Evolutionary conservation across 2,329 filamentous ascomycete genomes (phyloP), one percentile per base, ranked within the genome.

Genomic region (Xylaria sp.): DNA sequence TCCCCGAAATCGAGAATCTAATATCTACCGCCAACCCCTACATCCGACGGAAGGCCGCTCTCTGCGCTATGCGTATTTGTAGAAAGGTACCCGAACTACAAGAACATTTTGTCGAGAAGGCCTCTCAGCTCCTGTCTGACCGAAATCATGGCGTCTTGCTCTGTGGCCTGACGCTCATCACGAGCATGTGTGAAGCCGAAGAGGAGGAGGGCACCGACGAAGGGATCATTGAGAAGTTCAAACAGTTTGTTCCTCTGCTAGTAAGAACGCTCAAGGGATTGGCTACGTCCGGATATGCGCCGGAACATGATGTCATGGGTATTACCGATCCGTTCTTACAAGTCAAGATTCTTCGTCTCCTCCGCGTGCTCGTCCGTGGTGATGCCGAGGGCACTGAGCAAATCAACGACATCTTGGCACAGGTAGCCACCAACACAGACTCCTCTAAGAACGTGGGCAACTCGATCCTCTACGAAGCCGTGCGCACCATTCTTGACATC

Each of bases 11-110:
- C 79, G 97, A 99, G 81, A 93, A 88, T 69, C 89, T 98, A 58
- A 85, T 99, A 72, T 92, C 94, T 49, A 97, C 94, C 58, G 91
- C 94, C 62, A 99, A 99, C 80, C 96, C 96, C n/a, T 99, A 99
- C 79, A 97, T 99, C 78, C 89, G 96, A 75, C 89, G 96, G 75
- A 99, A 99, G 84, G 96, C 96, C 20, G 96, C 96, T 4, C 87
- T 99, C n/a, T 99, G 96, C 82, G 96, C 96, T 59, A 99, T 99
- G 96, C 89, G 94, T 73, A 97, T 99, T 86, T 97, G 94, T 83
- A 92, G 94, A 76, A 99, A 99, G 81, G 96, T 99, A 11, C 96
- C 97, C 6, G 96, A 99, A 80, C 83, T 99, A 63, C 93, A 97
- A 81, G 97, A 99, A 80, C 94, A 99, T 81, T 99, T 99, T 78